phyloP scores from a whole-genome alignment of 192 early-diverging fungal genomes.

The Linnemannia hyalina region DNA sequence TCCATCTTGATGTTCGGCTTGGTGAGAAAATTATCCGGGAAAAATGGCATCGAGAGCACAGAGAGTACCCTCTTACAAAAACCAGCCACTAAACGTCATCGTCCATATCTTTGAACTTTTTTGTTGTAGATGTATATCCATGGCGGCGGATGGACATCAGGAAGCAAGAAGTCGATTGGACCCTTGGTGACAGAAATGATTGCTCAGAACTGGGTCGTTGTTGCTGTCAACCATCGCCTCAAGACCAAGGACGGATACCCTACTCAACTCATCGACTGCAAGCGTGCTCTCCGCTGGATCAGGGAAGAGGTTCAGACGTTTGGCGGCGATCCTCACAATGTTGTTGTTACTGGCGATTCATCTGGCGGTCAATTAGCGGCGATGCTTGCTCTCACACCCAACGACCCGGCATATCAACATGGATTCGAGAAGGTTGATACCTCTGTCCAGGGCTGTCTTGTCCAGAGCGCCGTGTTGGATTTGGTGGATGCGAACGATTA shows the following conservation, averaged over 20 bases:
- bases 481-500: slow-evolving; percentile 56
- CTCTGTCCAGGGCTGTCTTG: slow-evolving; percentile 66
- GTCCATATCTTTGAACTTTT: background rate
- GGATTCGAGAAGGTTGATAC: slow-evolving; percentile 73
- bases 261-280: slow-evolving; percentile 74
- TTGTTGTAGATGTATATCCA: slow-evolving; percentile 68
- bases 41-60: background rate
- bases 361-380: slow-evolving; percentile 73
- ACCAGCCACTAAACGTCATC: background rate
- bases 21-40: background rate
- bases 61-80: background rate
- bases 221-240: slow-evolving; percentile 71
- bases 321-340: slow-evolving; percentile 74
- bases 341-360: slow-evolving; percentile 65
- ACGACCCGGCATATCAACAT: slow-evolving; percentile 60
- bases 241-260: slow-evolving; percentile 62
- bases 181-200: slow-evolving; percentile 47
- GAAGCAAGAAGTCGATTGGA: slow-evolving; percentile 65
- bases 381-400: slow-evolving; percentile 66
- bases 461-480: slow-evolving; percentile 62
- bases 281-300: slow-evolving; percentile 79
- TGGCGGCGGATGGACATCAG: slow-evolving; percentile 73
- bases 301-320: slow-evolving; percentile 67
- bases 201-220: slow-evolving; percentile 65
- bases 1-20: slow-evolving; percentile 4